Evolutionary conservation across 1,139 yeast genomes (phyloP).

Genomic region (Candida sanyaensis): DNA sequence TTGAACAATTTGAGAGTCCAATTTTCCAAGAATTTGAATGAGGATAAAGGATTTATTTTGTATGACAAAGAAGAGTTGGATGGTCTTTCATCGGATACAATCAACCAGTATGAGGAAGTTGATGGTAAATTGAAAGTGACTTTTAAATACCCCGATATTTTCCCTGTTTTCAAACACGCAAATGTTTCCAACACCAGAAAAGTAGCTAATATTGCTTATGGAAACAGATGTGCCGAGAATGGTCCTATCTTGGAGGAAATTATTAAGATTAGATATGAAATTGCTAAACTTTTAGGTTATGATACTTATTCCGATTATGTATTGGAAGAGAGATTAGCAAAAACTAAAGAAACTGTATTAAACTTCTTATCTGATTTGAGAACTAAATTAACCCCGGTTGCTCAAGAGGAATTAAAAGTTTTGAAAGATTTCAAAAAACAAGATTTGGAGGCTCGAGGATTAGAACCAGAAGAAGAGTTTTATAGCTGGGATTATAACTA

Average conservation of each 20-base stretch:
- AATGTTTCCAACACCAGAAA: conserved; percentile 64
- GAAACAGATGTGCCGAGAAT: conserved; percentile 64
- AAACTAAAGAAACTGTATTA: conserved; percentile 58
- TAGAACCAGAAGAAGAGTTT: conserved; percentile 42
- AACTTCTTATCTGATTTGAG: conserved; percentile 63
- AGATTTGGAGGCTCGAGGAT: conserved; percentile 48
- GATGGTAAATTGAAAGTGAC: conserved; percentile 65
- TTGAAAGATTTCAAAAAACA: conserved; percentile 55
- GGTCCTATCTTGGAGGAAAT: conserved; percentile 60
- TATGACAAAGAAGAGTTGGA: conserved; percentile 66
- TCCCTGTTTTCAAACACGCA: conserved; percentile 77
- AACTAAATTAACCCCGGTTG: conserved; percentile 58
- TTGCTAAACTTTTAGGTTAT: conserved; percentile 68
- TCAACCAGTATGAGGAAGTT: conserved; percentile 56
- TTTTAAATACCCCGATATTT: conserved; percentile 76
- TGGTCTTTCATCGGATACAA: conserved; percentile 70
- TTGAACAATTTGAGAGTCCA: conserved; percentile 58
- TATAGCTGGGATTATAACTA: conserved; percentile 76
- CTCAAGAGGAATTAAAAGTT: conserved; percentile 50
- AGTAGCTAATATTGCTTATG: conserved; percentile 63
- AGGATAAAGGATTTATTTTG: conserved; percentile 60
- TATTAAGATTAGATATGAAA: conserved; percentile 57
- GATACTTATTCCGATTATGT: conserved; percentile 66
- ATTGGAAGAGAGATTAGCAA: conserved; percentile 81
- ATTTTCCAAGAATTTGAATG: conserved; percentile 68